Evolutionary conservation across 805 yeast genomes (phyloP).

Genomic region (Candida vartiovaarae): DNA sequence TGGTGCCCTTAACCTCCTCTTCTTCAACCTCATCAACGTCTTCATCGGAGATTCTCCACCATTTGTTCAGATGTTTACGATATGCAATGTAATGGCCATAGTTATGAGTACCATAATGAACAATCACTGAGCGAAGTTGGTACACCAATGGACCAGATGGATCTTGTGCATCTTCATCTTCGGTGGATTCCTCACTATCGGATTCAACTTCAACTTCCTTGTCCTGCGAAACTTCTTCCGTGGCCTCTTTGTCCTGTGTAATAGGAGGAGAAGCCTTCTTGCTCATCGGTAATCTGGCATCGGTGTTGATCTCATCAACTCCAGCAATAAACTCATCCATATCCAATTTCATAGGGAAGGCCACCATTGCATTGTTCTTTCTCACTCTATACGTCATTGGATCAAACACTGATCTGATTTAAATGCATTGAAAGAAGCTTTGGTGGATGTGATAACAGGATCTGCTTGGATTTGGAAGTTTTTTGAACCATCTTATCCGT

Average conservation of each 20-base stretch:
- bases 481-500: constrained; percentile 69
- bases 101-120: constrained; percentile 93
- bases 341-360: constrained; percentile 65
- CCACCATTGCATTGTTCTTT: constrained; percentile 78
- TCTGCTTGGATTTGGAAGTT: constrained; percentile 79
- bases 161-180: not conserved
- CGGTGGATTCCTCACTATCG: not conserved
- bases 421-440: constrained; percentile 79
- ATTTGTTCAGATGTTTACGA: constrained; percentile 70
- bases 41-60: constrained; percentile 97
- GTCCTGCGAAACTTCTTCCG: not conserved
- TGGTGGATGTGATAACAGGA: constrained; percentile 73
- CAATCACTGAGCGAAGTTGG: constrained; percentile 74
- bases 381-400: constrained; percentile 75
- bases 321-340: constrained; percentile 64
- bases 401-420: constrained; percentile 89
- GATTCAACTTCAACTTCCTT: not conserved
- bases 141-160: constrained; percentile 44
- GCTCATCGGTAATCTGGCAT: constrained; percentile 72
- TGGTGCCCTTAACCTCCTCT: constrained; percentile 70
- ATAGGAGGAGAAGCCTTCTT: constrained; percentile 28
- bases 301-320: constrained; percentile 63
- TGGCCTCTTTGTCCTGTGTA: constrained; percentile 6
- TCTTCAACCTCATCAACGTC: constrained; percentile 75
- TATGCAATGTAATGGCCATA: constrained; percentile 96